Conservation (phyloP, 768 basidiomycete genomes). For the Punctularia strigosozonata region DNA sequence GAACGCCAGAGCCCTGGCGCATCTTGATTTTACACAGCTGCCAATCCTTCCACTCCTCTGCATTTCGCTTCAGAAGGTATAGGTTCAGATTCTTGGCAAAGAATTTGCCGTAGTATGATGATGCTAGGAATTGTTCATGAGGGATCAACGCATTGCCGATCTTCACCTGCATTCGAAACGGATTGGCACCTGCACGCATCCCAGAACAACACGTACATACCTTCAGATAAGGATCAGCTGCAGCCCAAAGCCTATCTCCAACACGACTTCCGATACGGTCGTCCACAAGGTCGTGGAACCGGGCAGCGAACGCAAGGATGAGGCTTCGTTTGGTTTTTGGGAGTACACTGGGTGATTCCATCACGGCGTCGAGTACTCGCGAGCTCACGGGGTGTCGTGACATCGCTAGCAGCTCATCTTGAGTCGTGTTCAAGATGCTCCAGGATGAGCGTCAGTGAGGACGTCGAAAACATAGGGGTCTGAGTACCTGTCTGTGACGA, state of each 20-base stretch:
- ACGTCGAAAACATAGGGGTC: conserved; percentile 7
- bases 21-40: conserved; percentile 26
- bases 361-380: conserved; percentile 66
- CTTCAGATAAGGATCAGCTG: conserved; percentile 87
- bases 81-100: conserved; percentile 73
- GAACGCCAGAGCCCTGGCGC: neutral
- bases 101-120: conserved; percentile 79
- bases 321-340: conserved; percentile 58
- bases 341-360: conserved; percentile 58
- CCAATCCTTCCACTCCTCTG: conserved; percentile 74
- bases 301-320: conserved; percentile 63
- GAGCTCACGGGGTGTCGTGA: conserved; percentile 60
- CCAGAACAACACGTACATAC: conserved; percentile 25
- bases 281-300: conserved; percentile 73
- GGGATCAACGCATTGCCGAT: conserved; percentile 72
- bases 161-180: conserved; percentile 53
- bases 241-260: conserved; percentile 83
- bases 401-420: conserved; percentile 44
- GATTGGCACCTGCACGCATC: neutral
- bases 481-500: conserved; percentile 65
- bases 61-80: conserved; percentile 62
- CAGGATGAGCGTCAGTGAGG: conserved; percentile 3
- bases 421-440: conserved; percentile 48
- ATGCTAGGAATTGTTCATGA: conserved; percentile 60
- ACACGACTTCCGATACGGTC: conserved; percentile 87